Conservation (phyloP, 257 asterid species). For the Coffea canephora region DNA sequence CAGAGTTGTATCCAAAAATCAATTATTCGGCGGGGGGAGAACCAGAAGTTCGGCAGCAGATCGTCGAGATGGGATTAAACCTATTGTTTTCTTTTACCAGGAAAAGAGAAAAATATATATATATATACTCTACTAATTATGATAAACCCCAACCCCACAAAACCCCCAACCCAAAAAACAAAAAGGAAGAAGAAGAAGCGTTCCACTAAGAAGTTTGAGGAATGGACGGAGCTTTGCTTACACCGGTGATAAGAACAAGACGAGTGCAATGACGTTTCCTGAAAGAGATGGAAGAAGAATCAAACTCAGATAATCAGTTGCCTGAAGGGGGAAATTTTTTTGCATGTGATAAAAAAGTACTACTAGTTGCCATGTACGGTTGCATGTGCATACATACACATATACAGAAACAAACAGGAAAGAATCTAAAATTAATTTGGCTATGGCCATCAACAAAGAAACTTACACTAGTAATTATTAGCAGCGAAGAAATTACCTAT, state of each 20-base stretch:
- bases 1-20: neutral
- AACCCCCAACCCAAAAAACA: no score
- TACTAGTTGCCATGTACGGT: neutral
- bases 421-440: no score
- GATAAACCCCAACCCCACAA: no score
- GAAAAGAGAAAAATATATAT: no score
- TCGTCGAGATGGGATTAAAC: no score
- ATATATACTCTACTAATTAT: no score
- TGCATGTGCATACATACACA: neutral
- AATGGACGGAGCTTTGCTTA: conserved; percentile 46
- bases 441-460: neutral
- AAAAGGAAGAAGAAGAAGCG: no score
- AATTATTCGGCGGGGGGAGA: neutral
- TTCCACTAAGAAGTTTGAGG: neutral
- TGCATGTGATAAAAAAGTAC: neutral
- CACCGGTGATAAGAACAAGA: conserved; percentile 66
- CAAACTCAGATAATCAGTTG: neutral
- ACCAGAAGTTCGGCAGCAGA: no score
- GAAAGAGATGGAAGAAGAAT: conserved; percentile 26
- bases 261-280: conserved; percentile 71
- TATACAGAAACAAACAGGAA: neutral
- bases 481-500: conserved; percentile 39
- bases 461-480: no score
- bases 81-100: no score
- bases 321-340: no score